phyloP scores from a whole-genome alignment of 1,139 yeast genomes.

The Yamadazyma kanchanaburiensis region DNA sequence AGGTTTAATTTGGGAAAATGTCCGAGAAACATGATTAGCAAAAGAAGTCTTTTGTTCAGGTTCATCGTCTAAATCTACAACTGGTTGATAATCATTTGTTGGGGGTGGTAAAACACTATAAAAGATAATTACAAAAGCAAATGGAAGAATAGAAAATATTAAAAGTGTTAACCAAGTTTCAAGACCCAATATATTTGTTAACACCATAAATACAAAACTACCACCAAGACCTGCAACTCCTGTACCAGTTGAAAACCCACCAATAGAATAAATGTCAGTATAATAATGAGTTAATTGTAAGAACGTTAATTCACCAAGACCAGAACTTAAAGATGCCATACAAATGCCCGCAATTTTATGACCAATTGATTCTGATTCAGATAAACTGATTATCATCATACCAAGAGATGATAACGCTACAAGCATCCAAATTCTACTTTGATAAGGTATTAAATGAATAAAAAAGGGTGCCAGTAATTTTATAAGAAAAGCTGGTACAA shows the following conservation, averaged over 20 bases:
- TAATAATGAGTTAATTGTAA: conserved; percentile 78
- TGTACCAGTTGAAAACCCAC: conserved; percentile 92
- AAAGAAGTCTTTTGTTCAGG: background rate
- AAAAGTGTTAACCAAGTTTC: conserved; percentile 29
- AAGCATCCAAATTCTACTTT: conserved; percentile 48
- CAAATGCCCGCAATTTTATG: conserved; percentile 65
- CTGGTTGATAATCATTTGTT: conserved; percentile 2
- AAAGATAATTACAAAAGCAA: conserved; percentile 30
- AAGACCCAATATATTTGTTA: conserved; percentile 35
- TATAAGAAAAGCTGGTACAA: conserved; percentile 72
- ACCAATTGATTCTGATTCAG: conserved; percentile 19
- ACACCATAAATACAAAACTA: conserved; percentile 45
- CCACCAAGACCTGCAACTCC: conserved; percentile 94
- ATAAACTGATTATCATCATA: conserved; percentile 66
- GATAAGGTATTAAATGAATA: conserved; percentile 63
- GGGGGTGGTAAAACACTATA: conserved; percentile 27
- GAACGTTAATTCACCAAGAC: conserved; percentile 87
- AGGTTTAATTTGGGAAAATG: conserved; percentile 44
- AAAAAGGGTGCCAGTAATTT: conserved; percentile 79
- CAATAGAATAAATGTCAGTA: conserved; percentile 50
- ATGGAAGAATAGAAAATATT: conserved; percentile 33
- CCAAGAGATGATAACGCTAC: conserved; percentile 67
- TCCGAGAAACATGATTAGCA: conserved; percentile 21
- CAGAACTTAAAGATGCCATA: conserved; percentile 81
- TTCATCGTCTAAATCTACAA: background rate